These are phyloP conservation scores for Lactifluus echinatus DNA, from an alignment of 768 basidiomycete species.

Conservation along the genomic window DNA sequence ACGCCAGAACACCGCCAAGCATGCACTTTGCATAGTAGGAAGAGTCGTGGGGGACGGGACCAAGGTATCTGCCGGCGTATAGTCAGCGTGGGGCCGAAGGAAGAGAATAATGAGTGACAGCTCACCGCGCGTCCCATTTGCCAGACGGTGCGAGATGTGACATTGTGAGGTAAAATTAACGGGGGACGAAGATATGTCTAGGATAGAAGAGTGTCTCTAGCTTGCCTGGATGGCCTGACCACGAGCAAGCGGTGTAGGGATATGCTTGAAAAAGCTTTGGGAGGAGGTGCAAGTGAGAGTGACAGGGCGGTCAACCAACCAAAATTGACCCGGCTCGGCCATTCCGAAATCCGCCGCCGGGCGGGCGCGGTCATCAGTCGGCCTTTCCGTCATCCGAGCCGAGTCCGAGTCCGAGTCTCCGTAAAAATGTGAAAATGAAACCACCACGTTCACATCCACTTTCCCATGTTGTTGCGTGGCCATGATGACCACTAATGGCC, in stretches of 20 bases:
- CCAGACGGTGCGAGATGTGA: slow-evolving; percentile 40
- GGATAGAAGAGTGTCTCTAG: slow-evolving; percentile 26
- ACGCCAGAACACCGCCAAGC: slow-evolving; percentile 82
- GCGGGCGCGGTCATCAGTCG: not conserved
- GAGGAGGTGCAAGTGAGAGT: slow-evolving; percentile 18
- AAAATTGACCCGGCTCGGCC: not conserved
- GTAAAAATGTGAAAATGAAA: too few relatives aligned
- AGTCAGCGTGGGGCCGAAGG: not conserved
- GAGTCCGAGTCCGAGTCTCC: not conserved
- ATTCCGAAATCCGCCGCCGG: slow-evolving; percentile 3
- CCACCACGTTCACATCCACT: not conserved
- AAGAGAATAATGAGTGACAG: slow-evolving; percentile 13
- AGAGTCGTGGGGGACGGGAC: slow-evolving; percentile 67
- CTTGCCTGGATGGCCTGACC: slow-evolving; percentile 30
- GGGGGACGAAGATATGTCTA: slow-evolving; percentile 26
- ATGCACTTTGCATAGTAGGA: slow-evolving; percentile 79
- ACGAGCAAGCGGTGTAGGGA: slow-evolving; percentile 24
- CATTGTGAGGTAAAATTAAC: slow-evolving; percentile 34
- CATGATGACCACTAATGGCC: too few relatives aligned
- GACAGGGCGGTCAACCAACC: not conserved
- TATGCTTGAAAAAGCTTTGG: not conserved
- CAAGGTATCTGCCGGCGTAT: slow-evolving; percentile 39
- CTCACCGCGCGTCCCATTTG: slow-evolving; percentile 73
- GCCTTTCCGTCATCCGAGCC: not conserved
- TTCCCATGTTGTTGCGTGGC: too few relatives aligned